Percentiles rank a stretch among this genome's conserved stretches.
These are phyloP conservation scores for Corrigiola litoralis DNA, from an alignment of 179 eudicot species.

Conservation along the genomic window DNA sequence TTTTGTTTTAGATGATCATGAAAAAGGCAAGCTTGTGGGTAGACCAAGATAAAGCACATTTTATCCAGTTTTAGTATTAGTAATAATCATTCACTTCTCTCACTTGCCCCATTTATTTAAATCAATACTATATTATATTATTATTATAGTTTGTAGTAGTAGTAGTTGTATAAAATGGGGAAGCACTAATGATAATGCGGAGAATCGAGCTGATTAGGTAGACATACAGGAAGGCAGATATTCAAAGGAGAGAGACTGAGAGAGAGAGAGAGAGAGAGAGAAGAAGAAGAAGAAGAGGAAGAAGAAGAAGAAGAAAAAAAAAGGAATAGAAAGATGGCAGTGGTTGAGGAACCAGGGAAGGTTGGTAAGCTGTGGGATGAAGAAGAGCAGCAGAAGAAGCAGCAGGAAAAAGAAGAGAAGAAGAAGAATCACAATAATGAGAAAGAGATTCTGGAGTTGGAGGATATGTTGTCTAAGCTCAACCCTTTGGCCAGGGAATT, in stretches of 20 bases:
- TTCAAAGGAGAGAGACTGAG: slow-evolving; percentile 17
- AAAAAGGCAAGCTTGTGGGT: neutral
- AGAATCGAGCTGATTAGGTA: neutral
- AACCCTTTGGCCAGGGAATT: slow-evolving; percentile 77
- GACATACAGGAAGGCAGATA: too few relatives aligned
- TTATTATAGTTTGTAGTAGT: neutral
- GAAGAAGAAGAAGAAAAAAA: neutral
- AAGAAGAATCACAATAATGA: neutral
- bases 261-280: too few relatives aligned
- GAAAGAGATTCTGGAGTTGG: slow-evolving; percentile 53
- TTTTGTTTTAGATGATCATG: neutral
- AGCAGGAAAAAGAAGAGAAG: neutral
- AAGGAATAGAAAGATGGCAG: too few relatives aligned
- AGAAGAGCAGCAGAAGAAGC: neutral
- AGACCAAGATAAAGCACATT: too few relatives aligned
- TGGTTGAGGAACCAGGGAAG: slow-evolving; percentile 4
- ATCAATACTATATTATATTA: neutral
- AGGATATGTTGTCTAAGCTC: slow-evolving; percentile 57
- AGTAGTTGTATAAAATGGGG: neutral
- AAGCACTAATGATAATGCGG: neutral
- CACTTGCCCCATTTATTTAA: neutral
- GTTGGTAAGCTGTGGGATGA: neutral
- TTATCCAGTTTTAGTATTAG: neutral
- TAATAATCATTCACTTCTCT: neutral
- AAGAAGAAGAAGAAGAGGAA: neutral